These are phyloP conservation scores for Solanum clarkiae DNA, from an alignment of 257 asterid genomes.

Conservation along the genomic window DNA sequence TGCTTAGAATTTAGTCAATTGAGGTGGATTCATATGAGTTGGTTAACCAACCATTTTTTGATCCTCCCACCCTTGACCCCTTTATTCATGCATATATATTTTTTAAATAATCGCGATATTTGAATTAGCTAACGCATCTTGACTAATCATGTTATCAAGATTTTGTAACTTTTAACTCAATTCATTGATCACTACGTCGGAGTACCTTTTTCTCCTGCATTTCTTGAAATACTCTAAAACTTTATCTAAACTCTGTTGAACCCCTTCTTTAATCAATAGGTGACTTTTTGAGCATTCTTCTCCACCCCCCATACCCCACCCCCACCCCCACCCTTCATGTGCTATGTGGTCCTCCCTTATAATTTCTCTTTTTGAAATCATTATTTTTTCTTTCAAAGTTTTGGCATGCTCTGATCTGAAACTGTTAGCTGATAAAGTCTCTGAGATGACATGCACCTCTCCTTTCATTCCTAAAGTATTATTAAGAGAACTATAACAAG, in stretches of 20 bases:
- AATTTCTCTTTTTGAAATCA: background rate
- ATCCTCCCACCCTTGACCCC: background rate
- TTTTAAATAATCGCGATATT: background rate
- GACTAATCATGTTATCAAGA: background rate
- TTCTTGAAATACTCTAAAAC: background rate
- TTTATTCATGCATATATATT: background rate
- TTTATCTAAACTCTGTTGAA: background rate
- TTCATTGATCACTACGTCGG: too few species aligned
- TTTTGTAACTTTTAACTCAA: background rate
- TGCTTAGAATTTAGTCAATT: background rate
- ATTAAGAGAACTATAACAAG: background rate
- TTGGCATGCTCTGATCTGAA: background rate
- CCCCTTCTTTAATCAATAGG: background rate
- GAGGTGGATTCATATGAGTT: background rate
- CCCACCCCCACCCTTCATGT: background rate
- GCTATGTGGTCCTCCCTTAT: background rate
- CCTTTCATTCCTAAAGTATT: background rate
- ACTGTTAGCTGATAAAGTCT: background rate
- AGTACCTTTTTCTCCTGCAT: background rate
- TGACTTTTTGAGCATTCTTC: background rate
- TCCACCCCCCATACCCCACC: background rate
- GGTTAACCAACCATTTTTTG: background rate
- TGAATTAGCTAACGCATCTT: background rate
- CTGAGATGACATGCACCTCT: background rate
- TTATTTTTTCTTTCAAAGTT: background rate